Base-by-base conservation (phyloP, 495 filamentous ascomycete species). In the Xylaria telfairii region DNA sequence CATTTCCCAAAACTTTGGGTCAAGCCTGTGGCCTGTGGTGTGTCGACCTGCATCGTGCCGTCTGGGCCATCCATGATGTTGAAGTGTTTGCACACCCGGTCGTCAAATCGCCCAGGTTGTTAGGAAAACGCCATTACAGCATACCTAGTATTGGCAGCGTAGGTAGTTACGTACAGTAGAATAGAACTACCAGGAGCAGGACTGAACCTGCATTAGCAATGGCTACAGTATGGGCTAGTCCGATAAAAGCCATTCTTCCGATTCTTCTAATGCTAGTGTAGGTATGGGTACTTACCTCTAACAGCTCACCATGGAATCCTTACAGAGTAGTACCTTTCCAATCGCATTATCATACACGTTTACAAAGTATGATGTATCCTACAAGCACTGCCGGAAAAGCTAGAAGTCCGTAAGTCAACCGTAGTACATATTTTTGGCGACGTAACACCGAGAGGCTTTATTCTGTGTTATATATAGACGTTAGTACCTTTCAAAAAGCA, bases 1-100 rank as follows among this genome's bases (percentile, higher is more conserved):
- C 63, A 64, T 65, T 65, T 53, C 28, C 63, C 13, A 28, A 66
- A 26, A 15, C 37, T 32, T 53, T 12, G 32, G n/a, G 63, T 19
- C 62, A 49, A 65, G 62, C 42, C 46, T 28, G 21, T 26, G 24
- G 62, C 42, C 46, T 28, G 21, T 26, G 24, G 5, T 42, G 26
- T 28, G 3, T 64, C 24, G 12, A 30, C 61, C n/a, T n/a, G n/a
- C n/a, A n/a, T n/a, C n/a, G n/a, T n/a, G n/a, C n/a, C n/a, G n/a
- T n/a, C n/a, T n/a, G n/a, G n/a, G n/a, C n/a, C n/a, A n/a, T n/a
- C n/a, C n/a, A n/a, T n/a, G n/a, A n/a, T n/a, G n/a, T n/a, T n/a
- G n/a, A n/a, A n/a, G n/a, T n/a, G n/a, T n/a, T n/a, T n/a, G n/a
- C 47, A 34, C 15, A 51, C 30, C 51, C 32, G 30, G 6, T 26